Base-by-base conservation (phyloP, 139 green algal species). In the Chlorella sp. region DNA sequence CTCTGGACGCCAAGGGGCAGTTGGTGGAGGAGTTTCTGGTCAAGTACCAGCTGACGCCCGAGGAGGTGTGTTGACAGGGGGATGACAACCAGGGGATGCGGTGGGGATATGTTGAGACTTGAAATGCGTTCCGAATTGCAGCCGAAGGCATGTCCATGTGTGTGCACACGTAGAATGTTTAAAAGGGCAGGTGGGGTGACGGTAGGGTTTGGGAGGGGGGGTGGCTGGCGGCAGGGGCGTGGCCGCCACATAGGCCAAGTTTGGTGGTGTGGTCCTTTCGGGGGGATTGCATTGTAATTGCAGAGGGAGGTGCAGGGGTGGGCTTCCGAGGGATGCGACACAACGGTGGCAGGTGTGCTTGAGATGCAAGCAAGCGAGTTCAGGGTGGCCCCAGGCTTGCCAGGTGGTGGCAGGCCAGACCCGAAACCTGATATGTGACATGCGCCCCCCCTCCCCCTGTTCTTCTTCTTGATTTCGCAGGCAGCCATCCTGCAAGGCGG, bases 11-110 rank as follows among this genome's bases (percentile, higher is more conserved):
- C 31, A 89, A 90, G 67, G 74, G 65, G 23, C 35, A 77, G 26
- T 78, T 96, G 49, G 86, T 97, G 30, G 62, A 82, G 3, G 67
- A 82, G 24, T 99, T 99, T 74, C 77, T 97, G 74, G 72, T 91
- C 26, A 86, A 91, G 69, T 99, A 98, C 77, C 95, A 99, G 82
- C 91, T 99, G 1, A 85, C 82, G 0, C 70, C 82, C 1, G 83
- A 88, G 35, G 93, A 97, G 83, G 79, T 88, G 2, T 2, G 70
- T 33, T 30, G 32, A n/a, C 17, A 17, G 42, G 10, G 42, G 42
- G 10, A 10, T 10, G 10, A 17, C 17, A 26, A 17, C 42, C 17
- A 26, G 17, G 42, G 42, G 17, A 55, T 17, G 17, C 10, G 42
- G 42, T 55, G 42, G 42, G n/a, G n/a, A n/a, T n/a, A n/a, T n/a